Conservation (phyloP, 2,329 filamentous ascomycete genomes). For the Cytospora leucostoma region DNA sequence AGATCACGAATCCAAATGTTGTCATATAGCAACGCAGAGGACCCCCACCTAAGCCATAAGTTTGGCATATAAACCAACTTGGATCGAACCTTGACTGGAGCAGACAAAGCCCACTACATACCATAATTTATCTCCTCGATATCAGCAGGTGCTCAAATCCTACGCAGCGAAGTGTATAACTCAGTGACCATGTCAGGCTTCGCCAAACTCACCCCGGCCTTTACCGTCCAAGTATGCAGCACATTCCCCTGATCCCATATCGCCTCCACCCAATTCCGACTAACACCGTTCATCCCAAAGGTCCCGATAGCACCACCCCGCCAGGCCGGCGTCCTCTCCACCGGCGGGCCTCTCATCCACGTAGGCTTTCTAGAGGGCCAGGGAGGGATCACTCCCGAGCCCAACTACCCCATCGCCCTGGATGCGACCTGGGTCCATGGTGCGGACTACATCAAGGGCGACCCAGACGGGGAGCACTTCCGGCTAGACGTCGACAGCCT, state of each 20-base stretch:
- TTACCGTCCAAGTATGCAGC: conserved; percentile 38
- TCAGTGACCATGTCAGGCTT: conserved; percentile 38
- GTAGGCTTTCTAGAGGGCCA: conserved; percentile 33
- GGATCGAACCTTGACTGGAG: neutral
- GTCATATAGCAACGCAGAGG: neutral
- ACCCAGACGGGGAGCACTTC: conserved; percentile 39
- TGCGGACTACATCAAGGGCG: conserved; percentile 44
- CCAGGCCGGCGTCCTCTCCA: conserved; percentile 35
- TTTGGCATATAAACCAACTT: neutral
- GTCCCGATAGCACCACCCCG: conserved; percentile 35
- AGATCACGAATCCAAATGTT: neutral
- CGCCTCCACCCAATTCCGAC: neutral
- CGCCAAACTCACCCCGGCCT: conserved; percentile 45
- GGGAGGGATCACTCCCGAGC: conserved; percentile 40
- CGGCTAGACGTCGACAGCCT: conserved; percentile 44
- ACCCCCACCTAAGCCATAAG: neutral
- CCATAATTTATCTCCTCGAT: neutral
- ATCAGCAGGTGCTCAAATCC: too few relatives aligned
- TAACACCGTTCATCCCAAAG: conserved; percentile 29
- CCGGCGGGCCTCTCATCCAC: conserved; percentile 36
- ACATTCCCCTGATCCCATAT: too few relatives aligned
- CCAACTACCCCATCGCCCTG: conserved; percentile 41
- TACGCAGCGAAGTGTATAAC: neutral
- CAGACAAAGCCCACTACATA: neutral
- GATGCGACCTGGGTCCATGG: conserved; percentile 43